Evolutionary conservation across 2,329 filamentous ascomycete genomes (phyloP), one percentile per base, ranked within the genome.

Genomic region (Cladosporium velox): DNA sequence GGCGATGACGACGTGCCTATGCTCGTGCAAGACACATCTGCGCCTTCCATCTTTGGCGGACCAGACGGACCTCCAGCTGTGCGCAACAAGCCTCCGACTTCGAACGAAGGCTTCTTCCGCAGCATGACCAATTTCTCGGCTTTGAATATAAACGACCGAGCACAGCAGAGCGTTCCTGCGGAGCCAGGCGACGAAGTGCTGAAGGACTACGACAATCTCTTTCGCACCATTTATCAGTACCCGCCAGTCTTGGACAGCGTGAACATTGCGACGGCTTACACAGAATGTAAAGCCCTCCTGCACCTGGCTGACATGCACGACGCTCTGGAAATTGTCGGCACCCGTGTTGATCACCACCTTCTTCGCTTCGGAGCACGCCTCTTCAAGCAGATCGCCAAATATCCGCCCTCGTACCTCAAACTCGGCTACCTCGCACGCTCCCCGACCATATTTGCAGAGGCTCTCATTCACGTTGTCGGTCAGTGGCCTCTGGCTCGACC

Each of bases 381-480:
- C 2, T 97, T 93, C 90, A 96, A 95, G 78, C 94, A 97, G 79
- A 96, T 97, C 69, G 93, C 93, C 62, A 97, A 97, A 79, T 97
- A 97, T 75, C 93, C 94, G 14, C 91, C 95, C 58, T 93, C 89
- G 67, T 98, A 97, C 75, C 86, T 97, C 58, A 93, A 93, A 66
- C 86, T 98, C 1, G 93, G 93, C 44, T 97, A 93, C 73, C 85
- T 97, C 51, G 90, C 93, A 10, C 88, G 91, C 54, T 93, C 90
- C 73, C 90, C 91, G 70, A 89, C 93, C 51, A 86, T 90, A 67
- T 91, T 94, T 75, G 80, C 79, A 32, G 84, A 98, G 80, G 92
- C 93, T 0, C 84, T 98, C 59, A 91, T 97, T 62, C 94, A 98
- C 74, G 92, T 97, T 0, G 93, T 97, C 0, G 94, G 94, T 3